Percentiles rank a stretch among this genome's conserved stretches.
These are phyloP conservation scores for Fusarium heterosporum DNA, from an alignment of 2,329 filamentous ascomycete genomes.

Conservation along the genomic window DNA sequence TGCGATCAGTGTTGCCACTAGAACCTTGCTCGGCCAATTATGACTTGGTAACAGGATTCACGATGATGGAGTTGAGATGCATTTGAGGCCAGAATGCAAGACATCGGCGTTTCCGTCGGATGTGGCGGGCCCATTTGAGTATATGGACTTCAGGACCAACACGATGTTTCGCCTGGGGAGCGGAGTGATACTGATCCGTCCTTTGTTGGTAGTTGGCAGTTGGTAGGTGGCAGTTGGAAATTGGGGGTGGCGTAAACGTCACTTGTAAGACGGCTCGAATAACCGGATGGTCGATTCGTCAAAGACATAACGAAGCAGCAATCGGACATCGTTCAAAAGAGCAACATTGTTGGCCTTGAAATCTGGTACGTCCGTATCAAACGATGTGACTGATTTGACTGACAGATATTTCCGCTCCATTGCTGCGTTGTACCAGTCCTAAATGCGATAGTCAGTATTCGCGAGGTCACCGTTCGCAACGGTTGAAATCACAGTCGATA, in stretches of 20 bases:
- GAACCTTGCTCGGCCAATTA: constrained; percentile 8
- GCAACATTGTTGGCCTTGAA: constrained; percentile 1
- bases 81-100: constrained; percentile 30
- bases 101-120: constrained; percentile 13
- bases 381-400: neutral
- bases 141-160: constrained; percentile 7
- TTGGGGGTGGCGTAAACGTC: constrained; percentile 26
- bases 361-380: neutral
- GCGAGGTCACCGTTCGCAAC: too few species aligned
- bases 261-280: constrained; percentile 8
- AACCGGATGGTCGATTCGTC: constrained; percentile 26
- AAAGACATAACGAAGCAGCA: constrained; percentile 3
- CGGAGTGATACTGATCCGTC: neutral
- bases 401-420: neutral
- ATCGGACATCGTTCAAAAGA: constrained; percentile 2
- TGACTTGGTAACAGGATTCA: constrained; percentile 17
- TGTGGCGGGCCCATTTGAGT: constrained; percentile 1
- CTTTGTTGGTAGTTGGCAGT: neutral
- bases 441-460: neutral
- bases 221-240: neutral
- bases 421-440: too few species aligned
- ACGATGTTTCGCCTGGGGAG: neutral
- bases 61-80: constrained; percentile 2
- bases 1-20: constrained; percentile 41
- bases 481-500: neutral